Evolutionary conservation across 2,329 filamentous ascomycete species (phyloP), one percentile per base, ranked within the genome.

Genomic region (Verticillium longisporum): DNA sequence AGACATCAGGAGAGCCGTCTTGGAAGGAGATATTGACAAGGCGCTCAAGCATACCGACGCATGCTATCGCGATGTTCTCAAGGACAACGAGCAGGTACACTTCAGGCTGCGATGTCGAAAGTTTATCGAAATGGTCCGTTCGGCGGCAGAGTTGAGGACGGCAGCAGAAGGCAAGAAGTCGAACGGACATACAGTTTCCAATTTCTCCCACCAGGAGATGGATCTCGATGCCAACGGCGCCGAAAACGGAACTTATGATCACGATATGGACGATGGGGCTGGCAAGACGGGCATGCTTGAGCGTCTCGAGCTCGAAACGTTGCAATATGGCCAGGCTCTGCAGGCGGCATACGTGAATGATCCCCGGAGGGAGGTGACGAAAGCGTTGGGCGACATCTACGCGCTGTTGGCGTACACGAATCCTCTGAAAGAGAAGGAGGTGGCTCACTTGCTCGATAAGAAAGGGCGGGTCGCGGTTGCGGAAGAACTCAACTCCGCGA

Each of bases 41-140:
- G 94, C 94, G 0, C 81, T 98, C n/a, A 89, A 92, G 72, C 84
- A 88, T 68, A 96, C 91, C 3, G 85, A 88, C 57, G 80, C 81
- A 13, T 91, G 88, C 69, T 99, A 97, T 68, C 90, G 91, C 5
- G 82, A 83, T 31, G 92, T 98, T 1, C 82, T 99, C 18, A 81
- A 85, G 56, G 84, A 91, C 26, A 92, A 97, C 69, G 86, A 91
- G 60, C 86, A 92, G 60, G 92, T 97, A 15, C 88, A 93, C 71
- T 98, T 99, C 75, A 89, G 88, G 61, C 79, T 99, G 57, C 86
- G 89, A 66, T 97, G 93, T 71, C 87, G 92, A 63, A 96, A 95
- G 71, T 97, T 98, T 72, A 88, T 98, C 63, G 95, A 99, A 74
- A 94, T 99, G 88, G 92, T 96, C 68, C 85, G 90, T 50, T 84